Evolutionary conservation across 106 monocot species (phyloP), one percentile per base, ranked within the genome.

Genomic region (Allium sativum): DNA sequence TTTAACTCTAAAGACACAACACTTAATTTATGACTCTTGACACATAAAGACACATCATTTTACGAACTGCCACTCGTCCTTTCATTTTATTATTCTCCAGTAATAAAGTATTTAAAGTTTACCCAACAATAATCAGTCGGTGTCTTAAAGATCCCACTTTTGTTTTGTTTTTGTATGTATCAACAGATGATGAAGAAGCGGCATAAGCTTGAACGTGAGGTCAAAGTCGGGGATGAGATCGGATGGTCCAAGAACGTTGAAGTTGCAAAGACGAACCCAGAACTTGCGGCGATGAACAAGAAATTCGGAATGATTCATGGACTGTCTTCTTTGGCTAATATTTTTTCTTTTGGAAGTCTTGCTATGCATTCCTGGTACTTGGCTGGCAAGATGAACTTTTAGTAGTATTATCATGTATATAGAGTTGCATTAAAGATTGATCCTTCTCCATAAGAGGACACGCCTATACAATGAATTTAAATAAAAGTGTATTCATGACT

Each of bases 281-380:
- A 70, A 15, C 84, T 93, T 17, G 67, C 76, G 42, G 59, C 77
- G 3, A 84, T 88, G 79, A 93, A 93, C 72, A 93, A 88, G 77
- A 93, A 88, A 57, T 93, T 93, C 42, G 84, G 87, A 42, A 82
- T 93, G 92, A 88, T 93, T 50, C 92, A 93, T 42, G 84, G 88
- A 3, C 67, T 93, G 0, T 93, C 92, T 12, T 93, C 92, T 4
- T 81, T 88, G 21, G 92, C 92, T 58, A 93, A 93, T 56, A 81
- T 93, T 51, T 70, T 93, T 68, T 71, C 92, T 18, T 84, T 93
- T 56, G 92, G 88, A 19, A 72, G 88, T 67, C 79, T 88, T 21
- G 84, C 88, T 11, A 70, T 93, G 73, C 87, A 93, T 52, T 88
- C 92, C 0, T 93, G 92, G 88, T 88, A 84, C 69, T 71, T 93